Evolutionary conservation across 78 protist genomes (phyloP).

Genomic region (Dictyostelium capitatum): DNA sequence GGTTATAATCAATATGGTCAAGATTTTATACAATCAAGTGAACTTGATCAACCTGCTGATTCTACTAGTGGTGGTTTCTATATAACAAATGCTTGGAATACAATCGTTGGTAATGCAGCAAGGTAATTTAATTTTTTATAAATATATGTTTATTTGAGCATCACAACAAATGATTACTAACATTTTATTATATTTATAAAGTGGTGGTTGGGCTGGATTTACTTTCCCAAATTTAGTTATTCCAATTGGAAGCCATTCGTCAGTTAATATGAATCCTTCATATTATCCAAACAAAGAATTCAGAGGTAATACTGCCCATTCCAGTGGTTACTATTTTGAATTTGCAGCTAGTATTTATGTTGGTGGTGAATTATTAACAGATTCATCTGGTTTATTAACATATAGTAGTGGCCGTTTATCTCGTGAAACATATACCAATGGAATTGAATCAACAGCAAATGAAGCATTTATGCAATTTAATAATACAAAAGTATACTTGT

Average conservation of each 20-base stretch:
- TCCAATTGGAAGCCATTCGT: too few species aligned
- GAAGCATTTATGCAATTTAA: conserved; percentile 37
- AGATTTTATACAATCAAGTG: conserved; percentile 1
- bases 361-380: conserved; percentile 75
- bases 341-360: neutral
- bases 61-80: conserved; percentile 80
- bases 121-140: too few species aligned
- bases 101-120: neutral
- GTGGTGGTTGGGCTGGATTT: conserved; percentile 80
- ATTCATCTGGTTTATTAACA: neutral
- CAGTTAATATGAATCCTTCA: conserved; percentile 27
- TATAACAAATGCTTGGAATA: conserved; percentile 79
- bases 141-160: too few species aligned
- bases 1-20: conserved; percentile 49
- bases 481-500: conserved; percentile 36
- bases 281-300: conserved; percentile 43
- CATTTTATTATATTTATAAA: conserved; percentile 55
- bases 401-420: conserved; percentile 26
- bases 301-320: conserved; percentile 81
- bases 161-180: too few species aligned
- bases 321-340: conserved; percentile 68
- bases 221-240: conserved; percentile 77
- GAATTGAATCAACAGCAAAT: neutral
- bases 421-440: neutral
- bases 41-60: conserved; percentile 61